Conservation (phyloP, 2,329 filamentous ascomycete species). For the Pseudogymnoascus sp. region DNA sequence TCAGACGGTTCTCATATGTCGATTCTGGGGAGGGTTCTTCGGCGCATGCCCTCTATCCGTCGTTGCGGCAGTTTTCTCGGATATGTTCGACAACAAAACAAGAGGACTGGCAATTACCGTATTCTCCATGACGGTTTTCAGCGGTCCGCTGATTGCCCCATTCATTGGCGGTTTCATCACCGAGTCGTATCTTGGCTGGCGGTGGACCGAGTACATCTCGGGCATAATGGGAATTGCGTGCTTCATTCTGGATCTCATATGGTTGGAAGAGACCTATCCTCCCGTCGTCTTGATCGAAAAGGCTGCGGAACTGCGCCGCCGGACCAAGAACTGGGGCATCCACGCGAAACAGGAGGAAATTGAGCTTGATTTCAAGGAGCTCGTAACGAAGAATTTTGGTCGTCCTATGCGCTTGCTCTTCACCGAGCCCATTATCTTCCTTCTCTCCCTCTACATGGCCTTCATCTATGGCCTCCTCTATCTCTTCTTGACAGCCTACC, state of each 20-base stretch:
- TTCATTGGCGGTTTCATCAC: constrained; percentile 62
- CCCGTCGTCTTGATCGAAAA: constrained; percentile 55
- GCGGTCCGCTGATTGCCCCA: constrained; percentile 57
- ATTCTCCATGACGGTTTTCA: constrained; percentile 55
- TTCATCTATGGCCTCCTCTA: constrained; percentile 76
- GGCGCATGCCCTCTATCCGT: constrained; percentile 61
- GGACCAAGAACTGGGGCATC: constrained; percentile 61
- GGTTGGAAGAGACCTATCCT: constrained; percentile 62
- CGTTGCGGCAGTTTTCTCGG: constrained; percentile 62
- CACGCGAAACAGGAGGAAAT: constrained; percentile 66
- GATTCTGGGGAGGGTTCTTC: constrained; percentile 67
- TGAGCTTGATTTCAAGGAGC: constrained; percentile 54
- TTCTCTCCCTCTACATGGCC: constrained; percentile 62
- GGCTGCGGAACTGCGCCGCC: constrained; percentile 51
- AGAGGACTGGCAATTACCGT: constrained; percentile 50
- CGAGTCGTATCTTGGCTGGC: constrained; percentile 56
- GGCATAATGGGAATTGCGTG: constrained; percentile 55
- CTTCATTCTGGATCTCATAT: constrained; percentile 50
- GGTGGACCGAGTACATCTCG: constrained; percentile 61
- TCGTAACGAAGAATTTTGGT: constrained; percentile 46
- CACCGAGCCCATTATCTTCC: constrained; percentile 58
- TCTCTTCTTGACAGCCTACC: constrained; percentile 78
- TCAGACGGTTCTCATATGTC: constrained; percentile 59
- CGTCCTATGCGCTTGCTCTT: constrained; percentile 41
- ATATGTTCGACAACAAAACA: constrained; percentile 59